phyloP scores from a whole-genome alignment of 2,329 filamentous ascomycete species.

The Diplodia sapinea region DNA sequence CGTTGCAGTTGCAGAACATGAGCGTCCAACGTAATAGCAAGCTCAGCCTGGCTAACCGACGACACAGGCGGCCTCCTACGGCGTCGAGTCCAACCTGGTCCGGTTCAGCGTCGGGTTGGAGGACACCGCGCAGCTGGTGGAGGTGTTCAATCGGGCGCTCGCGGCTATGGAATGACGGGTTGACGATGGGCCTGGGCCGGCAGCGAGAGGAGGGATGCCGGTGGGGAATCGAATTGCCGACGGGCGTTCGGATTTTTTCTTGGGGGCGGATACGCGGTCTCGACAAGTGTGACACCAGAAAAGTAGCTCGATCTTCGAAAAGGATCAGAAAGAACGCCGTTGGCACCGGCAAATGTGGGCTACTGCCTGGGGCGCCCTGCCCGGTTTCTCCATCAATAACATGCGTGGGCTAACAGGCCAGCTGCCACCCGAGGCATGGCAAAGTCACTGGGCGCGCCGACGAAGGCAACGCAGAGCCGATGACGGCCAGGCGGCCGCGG shows the following conservation, averaged over 20 bases:
- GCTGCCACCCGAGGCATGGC: constrained; percentile 5
- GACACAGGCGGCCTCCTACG: constrained; percentile 69
- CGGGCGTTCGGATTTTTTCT: constrained; percentile 18
- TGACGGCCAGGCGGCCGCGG: constrained; percentile 3
- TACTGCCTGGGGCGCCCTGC: not conserved
- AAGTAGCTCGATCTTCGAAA: constrained; percentile 28
- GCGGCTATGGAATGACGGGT: constrained; percentile 53
- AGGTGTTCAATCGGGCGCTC: constrained; percentile 72
- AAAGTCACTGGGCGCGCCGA: not conserved
- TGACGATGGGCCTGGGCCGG: not conserved
- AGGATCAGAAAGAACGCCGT: constrained; percentile 27
- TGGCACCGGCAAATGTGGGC: constrained; percentile 22
- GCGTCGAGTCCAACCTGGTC: constrained; percentile 79
- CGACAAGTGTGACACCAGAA: constrained; percentile 12
- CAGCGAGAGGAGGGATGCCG: not conserved
- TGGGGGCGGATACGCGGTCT: constrained; percentile 9
- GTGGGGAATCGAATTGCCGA: constrained; percentile 24
- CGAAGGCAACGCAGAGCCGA: constrained; percentile 20
- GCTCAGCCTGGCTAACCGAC: constrained; percentile 26
- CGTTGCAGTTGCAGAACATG: constrained; percentile 1
- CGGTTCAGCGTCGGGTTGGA: constrained; percentile 91
- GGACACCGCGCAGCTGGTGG: constrained; percentile 69
- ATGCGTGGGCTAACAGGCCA: not conserved
- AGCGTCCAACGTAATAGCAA: constrained; percentile 1
- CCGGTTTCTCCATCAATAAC: constrained; percentile 20